These are phyloP conservation scores for Emergomyces orientalis DNA, from an alignment of 2,329 filamentous ascomycete genomes.

Conservation along the genomic window DNA sequence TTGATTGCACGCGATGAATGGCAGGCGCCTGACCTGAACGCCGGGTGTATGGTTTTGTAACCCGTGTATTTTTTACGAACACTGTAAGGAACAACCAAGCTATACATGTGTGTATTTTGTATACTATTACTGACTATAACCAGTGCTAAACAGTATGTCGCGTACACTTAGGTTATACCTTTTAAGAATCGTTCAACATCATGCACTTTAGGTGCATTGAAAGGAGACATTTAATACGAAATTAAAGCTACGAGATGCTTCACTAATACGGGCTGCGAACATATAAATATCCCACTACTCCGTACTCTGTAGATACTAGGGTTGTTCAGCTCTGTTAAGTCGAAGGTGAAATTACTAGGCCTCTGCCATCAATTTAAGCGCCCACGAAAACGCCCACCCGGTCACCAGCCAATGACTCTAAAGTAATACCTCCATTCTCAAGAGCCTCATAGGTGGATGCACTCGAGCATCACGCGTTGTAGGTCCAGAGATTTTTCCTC, in stretches of 20 bases:
- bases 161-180: not conserved
- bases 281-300: no score
- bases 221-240: no score
- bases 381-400: not conserved
- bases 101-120: not conserved
- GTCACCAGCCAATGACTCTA: slow-evolving; percentile 2
- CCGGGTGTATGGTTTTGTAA: slow-evolving; percentile 2
- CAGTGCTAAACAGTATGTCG: not conserved
- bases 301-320: no score
- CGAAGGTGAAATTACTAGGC: no score
- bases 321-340: no score
- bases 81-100: not conserved
- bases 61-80: not conserved
- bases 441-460: slow-evolving; percentile 64
- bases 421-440: slow-evolving; percentile 4
- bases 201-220: no score
- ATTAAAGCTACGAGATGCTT: no score
- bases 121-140: not conserved
- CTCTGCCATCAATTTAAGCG: not conserved
- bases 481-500: slow-evolving; percentile 64
- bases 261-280: no score
- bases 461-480: slow-evolving; percentile 48
- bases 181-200: not conserved
- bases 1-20: not conserved
- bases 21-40: not conserved